Evolutionary conservation across 331 rosid genomes (phyloP).

Genomic region (Rosa hybrid): DNA sequence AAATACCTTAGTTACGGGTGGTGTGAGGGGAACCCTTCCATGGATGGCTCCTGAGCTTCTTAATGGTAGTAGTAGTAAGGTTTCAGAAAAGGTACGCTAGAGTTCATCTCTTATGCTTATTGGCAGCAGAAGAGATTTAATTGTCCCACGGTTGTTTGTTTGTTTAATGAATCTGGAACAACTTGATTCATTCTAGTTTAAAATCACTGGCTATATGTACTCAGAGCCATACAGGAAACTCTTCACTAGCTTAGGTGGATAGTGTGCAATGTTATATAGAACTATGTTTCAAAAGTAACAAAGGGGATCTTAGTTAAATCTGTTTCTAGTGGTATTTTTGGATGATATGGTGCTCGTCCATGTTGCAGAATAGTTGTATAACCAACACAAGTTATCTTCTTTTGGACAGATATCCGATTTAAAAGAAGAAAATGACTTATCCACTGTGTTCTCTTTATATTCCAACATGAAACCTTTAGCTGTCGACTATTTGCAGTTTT

Average conservation of each 20-base stretch:
- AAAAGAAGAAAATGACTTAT: neutral
- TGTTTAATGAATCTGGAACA: neutral
- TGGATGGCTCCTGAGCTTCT: conserved; percentile 66
- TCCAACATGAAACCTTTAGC: neutral
- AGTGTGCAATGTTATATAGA: neutral
- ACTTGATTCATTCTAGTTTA: neutral
- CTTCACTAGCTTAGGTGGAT: neutral
- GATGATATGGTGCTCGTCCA: neutral
- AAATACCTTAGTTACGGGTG: conserved; percentile 55
- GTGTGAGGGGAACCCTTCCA: conserved; percentile 60
- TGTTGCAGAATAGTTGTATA: neutral
- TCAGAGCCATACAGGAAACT: neutral
- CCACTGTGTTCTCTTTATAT: neutral
- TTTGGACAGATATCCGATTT: neutral
- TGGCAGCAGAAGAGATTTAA: conserved; percentile 1
- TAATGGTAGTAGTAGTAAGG: conserved; percentile 56
- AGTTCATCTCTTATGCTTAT: conserved; percentile 8
- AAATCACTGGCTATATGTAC: neutral
- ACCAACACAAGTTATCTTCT: neutral
- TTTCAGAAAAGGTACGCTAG: conserved; percentile 51
- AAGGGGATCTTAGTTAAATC: neutral
- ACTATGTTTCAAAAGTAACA: neutral
- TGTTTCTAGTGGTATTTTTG: neutral
- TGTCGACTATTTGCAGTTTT: neutral
- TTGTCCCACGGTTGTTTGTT: neutral